Conservation (phyloP, 164 flowering plant genomes). For the Umbellularia californica region DNA sequence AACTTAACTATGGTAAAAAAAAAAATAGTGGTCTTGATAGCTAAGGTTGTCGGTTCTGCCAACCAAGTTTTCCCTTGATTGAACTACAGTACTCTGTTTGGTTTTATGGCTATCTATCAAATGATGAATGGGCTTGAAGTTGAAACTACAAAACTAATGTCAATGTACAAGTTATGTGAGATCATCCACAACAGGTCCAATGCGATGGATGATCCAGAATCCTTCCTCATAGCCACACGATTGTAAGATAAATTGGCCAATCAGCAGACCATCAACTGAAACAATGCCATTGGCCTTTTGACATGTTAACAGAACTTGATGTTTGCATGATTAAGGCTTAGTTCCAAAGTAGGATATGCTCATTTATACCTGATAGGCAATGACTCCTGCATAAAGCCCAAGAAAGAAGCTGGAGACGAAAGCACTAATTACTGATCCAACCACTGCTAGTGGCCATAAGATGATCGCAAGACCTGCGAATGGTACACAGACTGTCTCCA, state of each 20-base stretch:
- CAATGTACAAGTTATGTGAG: too few relatives aligned
- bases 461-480: slow-evolving; percentile 90
- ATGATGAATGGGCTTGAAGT: not conserved
- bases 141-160: not conserved
- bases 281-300: too few relatives aligned
- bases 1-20: too few relatives aligned
- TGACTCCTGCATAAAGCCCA: slow-evolving; percentile 59
- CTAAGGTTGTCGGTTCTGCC: too few relatives aligned
- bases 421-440: slow-evolving; percentile 58
- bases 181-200: not conserved
- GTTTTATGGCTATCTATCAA: not conserved
- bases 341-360: not conserved
- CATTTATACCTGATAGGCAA: slow-evolving; percentile 71
- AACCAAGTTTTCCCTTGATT: too few relatives aligned
- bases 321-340: not conserved
- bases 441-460: slow-evolving; percentile 84
- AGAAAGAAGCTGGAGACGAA: slow-evolving; percentile 61
- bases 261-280: not conserved
- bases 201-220: not conserved
- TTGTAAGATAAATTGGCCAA: not conserved
- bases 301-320: too few relatives aligned
- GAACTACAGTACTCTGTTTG: not conserved
- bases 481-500: slow-evolving; percentile 88
- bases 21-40: too few relatives aligned
- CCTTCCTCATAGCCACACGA: too few relatives aligned